Evolutionary conservation across 129 eudicot species (phyloP).

Genomic region (Pulicaria dysenterica): DNA sequence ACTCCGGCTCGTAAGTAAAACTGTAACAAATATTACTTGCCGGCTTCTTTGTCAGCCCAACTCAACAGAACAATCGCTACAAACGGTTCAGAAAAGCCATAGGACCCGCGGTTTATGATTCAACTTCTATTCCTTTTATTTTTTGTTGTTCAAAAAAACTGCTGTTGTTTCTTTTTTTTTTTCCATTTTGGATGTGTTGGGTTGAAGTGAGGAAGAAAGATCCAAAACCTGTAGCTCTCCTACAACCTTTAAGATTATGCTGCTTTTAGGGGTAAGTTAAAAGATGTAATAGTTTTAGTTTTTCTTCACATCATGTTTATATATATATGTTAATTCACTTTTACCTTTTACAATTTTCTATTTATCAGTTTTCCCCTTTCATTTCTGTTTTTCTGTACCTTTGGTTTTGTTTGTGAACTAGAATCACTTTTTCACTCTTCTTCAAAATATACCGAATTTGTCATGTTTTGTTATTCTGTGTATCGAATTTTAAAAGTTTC

Average conservation of each 20-base stretch:
- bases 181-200: constrained; percentile 37
- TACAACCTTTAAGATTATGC: constrained; percentile 46
- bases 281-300: constrained; percentile 45
- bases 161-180: constrained; percentile 16
- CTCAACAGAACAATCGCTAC: constrained; percentile 20
- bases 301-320: constrained; percentile 28
- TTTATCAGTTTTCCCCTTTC: constrained; percentile 5
- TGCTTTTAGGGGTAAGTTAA: constrained; percentile 41
- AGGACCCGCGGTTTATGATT: background rate
- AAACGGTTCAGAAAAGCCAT: constrained; percentile 9
- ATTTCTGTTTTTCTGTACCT: background rate
- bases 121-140: constrained; percentile 39
- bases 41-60: constrained; percentile 33
- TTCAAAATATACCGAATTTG: no score
- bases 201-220: constrained; percentile 72
- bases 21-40: constrained; percentile 30
- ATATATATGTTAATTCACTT: constrained; percentile 21
- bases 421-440: no score
- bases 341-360: constrained; percentile 2
- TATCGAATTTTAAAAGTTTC: no score
- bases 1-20: constrained; percentile 21
- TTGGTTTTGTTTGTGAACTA: background rate
- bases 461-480: no score
- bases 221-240: constrained; percentile 51
- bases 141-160: constrained; percentile 36